Conservation (phyloP, 2,329 filamentous ascomycete genomes). For the Cordyceps tenuipes region DNA sequence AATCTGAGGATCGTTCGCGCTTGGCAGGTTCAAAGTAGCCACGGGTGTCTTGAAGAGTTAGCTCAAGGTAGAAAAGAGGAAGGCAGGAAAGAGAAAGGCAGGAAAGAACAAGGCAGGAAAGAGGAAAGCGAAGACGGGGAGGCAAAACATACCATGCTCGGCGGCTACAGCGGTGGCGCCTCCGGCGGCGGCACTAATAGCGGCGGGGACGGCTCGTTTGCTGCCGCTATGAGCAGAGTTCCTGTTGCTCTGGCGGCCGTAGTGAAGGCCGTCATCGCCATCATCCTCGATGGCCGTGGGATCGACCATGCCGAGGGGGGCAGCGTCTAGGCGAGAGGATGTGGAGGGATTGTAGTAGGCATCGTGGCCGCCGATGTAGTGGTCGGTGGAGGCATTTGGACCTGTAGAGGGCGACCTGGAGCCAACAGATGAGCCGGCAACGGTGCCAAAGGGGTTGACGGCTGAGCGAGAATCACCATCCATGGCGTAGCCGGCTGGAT, state of each 20-base stretch:
- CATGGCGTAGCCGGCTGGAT: slow-evolving; percentile 15
- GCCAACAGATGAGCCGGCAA: slow-evolving; percentile 23
- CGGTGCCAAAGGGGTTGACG: slow-evolving; percentile 30
- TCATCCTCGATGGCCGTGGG: slow-evolving; percentile 79
- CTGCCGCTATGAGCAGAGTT: slow-evolving; percentile 55
- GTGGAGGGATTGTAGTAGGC: slow-evolving; percentile 55
- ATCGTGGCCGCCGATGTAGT: slow-evolving; percentile 47
- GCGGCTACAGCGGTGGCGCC: slow-evolving; percentile 36
- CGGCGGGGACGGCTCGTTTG: slow-evolving; percentile 28
- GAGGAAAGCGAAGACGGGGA: too few relatives aligned
- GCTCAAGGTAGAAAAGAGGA: not conserved
- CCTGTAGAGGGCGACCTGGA: slow-evolving; percentile 41
- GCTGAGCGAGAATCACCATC: slow-evolving; percentile 36
- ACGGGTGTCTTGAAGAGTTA: slow-evolving; percentile 17
- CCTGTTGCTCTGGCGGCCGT: slow-evolving; percentile 35
- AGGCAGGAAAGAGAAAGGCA: too few relatives aligned
- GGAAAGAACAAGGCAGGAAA: too few relatives aligned
- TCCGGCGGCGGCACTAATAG: slow-evolving; percentile 31
- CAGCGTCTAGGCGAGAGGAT: slow-evolving; percentile 35
- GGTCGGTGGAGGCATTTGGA: slow-evolving; percentile 34
- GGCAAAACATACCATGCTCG: not conserved
- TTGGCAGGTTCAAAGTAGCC: slow-evolving; percentile 26
- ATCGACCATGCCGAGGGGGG: slow-evolving; percentile 54
- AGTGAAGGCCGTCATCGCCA: slow-evolving; percentile 72
- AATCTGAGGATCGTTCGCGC: slow-evolving; percentile 58